Conservation (phyloP, 192 early-diverging fungal genomes). For the Backusella mclennaniae region DNA sequence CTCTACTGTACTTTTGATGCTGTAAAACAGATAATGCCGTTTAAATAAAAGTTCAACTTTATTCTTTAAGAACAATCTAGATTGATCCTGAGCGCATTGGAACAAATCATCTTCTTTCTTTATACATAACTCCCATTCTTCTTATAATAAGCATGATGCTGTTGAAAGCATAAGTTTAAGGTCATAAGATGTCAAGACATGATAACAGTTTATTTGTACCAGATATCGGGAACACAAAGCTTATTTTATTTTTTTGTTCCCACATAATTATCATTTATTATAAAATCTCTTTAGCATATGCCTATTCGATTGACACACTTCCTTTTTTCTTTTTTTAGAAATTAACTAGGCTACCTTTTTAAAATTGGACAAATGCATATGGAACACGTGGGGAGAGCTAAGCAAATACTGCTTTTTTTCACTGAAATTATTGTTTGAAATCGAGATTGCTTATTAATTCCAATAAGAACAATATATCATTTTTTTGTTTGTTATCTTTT, state of each 20-base stretch:
- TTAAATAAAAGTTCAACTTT: background rate
- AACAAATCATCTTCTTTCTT: background rate
- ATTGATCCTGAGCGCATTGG: background rate
- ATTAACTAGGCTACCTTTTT: background rate
- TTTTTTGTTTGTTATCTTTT: background rate
- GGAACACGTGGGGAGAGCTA: background rate
- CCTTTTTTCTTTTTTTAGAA: background rate
- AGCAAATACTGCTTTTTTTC: background rate
- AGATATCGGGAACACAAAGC: background rate
- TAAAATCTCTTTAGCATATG: background rate
- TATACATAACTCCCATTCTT: background rate
- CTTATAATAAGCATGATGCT: background rate
- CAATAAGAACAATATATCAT: background rate
- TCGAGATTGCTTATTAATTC: background rate
- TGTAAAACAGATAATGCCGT: background rate
- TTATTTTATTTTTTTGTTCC: background rate
- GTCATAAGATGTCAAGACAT: conserved; percentile 1
- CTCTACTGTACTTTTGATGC: background rate
- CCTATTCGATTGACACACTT: background rate
- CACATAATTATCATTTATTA: background rate
- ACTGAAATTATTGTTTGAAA: background rate
- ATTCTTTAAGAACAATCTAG: background rate
- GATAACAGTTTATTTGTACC: background rate
- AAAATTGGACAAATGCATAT: background rate
- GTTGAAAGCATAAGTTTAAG: background rate